Conservation (phyloP, 2,329 filamentous ascomycete species). For the Penicillium olsonii region DNA sequence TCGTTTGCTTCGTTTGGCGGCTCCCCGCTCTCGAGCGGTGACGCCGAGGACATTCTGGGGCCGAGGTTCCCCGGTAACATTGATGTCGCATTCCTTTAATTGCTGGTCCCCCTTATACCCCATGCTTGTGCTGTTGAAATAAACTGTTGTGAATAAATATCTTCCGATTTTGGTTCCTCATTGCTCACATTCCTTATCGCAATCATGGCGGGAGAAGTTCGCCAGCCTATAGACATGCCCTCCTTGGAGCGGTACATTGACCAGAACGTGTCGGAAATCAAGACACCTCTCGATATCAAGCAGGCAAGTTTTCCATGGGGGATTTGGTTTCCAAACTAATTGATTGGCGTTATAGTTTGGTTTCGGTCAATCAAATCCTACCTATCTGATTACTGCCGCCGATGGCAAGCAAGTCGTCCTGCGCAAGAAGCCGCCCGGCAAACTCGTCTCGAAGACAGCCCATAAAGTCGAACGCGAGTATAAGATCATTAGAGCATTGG, state of each 20-base stretch:
- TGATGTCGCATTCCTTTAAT: slow-evolving; percentile 3
- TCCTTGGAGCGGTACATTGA: slow-evolving; percentile 78
- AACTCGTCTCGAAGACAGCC: slow-evolving; percentile 87
- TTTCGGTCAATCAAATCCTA: slow-evolving; percentile 96
- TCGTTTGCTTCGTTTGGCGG: slow-evolving; percentile 19
- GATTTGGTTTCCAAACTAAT: slow-evolving; percentile 1
- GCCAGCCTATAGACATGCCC: slow-evolving; percentile 84
- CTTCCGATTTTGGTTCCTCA: background rate
- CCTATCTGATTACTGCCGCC: slow-evolving; percentile 81
- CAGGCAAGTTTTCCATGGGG: slow-evolving; percentile 61
- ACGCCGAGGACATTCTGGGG: slow-evolving; percentile 12
- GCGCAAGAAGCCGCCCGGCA: slow-evolving; percentile 97
- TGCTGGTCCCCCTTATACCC: slow-evolving; percentile 1
- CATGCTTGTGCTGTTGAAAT: background rate
- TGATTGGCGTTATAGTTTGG: slow-evolving; percentile 66
- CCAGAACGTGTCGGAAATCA: slow-evolving; percentile 77
- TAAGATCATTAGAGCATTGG: slow-evolving; percentile 81
- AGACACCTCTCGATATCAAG: slow-evolving; percentile 80
- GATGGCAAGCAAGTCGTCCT: slow-evolving; percentile 76
- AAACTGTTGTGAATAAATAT: background rate
- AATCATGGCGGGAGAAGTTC: slow-evolving; percentile 78
- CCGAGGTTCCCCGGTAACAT: slow-evolving; percentile 25
- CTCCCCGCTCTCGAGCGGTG: slow-evolving; percentile 4
- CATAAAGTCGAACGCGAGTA: slow-evolving; percentile 97
- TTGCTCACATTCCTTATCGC: background rate